Evolutionary conservation across 2,329 filamentous ascomycete species (phyloP).

Genomic region (Penicillium brasilianum): DNA sequence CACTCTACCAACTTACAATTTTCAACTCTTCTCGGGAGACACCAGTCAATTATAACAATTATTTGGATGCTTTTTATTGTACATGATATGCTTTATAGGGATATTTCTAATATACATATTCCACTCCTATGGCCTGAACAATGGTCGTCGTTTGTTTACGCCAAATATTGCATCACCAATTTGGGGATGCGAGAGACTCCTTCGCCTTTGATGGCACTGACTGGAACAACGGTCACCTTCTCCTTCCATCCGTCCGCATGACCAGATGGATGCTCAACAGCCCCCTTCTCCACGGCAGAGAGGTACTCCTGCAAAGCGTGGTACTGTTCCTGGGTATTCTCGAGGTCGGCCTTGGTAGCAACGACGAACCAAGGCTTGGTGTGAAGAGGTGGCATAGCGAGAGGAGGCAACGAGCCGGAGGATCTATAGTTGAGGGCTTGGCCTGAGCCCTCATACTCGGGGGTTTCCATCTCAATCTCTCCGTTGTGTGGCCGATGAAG

Average conservation of each 20-base stretch:
- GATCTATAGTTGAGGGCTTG: constrained; percentile 21
- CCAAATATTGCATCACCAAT: constrained; percentile 49
- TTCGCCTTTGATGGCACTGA: constrained; percentile 87
- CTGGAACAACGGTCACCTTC: constrained; percentile 70
- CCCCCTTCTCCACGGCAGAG: constrained; percentile 65
- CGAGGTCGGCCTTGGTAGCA: constrained; percentile 88
- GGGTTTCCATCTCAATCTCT: constrained; percentile 1
- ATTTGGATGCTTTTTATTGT: constrained; percentile 10
- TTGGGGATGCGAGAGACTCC: constrained; percentile 67
- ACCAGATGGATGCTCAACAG: constrained; percentile 76
- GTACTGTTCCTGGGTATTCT: constrained; percentile 80
- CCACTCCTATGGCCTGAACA: neutral
- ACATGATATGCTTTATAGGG: constrained; percentile 14
- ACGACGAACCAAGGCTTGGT: constrained; percentile 96
- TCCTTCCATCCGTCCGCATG: constrained; percentile 65
- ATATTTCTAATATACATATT: constrained; percentile 22
- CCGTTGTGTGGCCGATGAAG: constrained; percentile 21
- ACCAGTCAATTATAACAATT: neutral
- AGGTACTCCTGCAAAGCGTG: constrained; percentile 72
- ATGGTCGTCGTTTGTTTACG: constrained; percentile 26
- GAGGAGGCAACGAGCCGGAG: constrained; percentile 47
- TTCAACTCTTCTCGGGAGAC: neutral
- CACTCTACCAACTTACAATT: too few species aligned
- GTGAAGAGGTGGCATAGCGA: constrained; percentile 73
- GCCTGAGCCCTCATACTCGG: constrained; percentile 8